Conservation (phyloP, 1,284 basidiomycete genomes). For the Cryptococcus sp. region DNA sequence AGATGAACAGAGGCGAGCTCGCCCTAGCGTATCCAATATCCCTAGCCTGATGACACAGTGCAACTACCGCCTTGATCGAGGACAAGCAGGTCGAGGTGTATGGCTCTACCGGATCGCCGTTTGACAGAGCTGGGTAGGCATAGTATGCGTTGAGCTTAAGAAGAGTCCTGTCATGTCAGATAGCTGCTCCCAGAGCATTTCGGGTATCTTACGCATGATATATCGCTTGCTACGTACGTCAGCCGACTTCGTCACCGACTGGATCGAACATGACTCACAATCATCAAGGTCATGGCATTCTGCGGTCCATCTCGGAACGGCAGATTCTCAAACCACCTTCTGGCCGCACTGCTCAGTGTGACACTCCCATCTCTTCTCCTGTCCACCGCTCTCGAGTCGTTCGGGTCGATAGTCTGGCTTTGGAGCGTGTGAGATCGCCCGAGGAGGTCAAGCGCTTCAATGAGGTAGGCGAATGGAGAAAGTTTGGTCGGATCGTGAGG, state of each 20-base stretch:
- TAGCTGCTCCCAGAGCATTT: not conserved
- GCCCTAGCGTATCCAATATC: constrained; percentile 21
- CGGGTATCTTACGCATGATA: constrained; percentile 35
- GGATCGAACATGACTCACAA: constrained; percentile 25
- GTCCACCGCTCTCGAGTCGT: constrained; percentile 37
- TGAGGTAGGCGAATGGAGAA: constrained; percentile 41
- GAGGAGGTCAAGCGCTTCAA: constrained; percentile 43
- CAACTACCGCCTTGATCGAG: constrained; percentile 30
- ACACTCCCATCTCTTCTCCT: constrained; percentile 33
- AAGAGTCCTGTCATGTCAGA: constrained; percentile 27
- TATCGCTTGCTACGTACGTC: constrained; percentile 33
- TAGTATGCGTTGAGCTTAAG: constrained; percentile 46
- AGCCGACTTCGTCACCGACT: not conserved
- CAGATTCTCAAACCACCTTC: constrained; percentile 34
- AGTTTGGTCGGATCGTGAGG: constrained; percentile 11
- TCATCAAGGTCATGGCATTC: constrained; percentile 33
- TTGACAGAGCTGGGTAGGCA: constrained; percentile 42
- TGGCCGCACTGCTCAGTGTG: constrained; percentile 33
- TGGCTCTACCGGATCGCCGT: constrained; percentile 39
- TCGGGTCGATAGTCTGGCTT: constrained; percentile 33
- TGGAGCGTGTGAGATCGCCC: constrained; percentile 44
- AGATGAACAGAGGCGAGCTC: constrained; percentile 42
- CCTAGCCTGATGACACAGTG: constrained; percentile 20
- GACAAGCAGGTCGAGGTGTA: constrained; percentile 33
- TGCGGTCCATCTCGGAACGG: constrained; percentile 14